phyloP scores from a whole-genome alignment of 345 rosid species.

The Populus davidiana region DNA sequence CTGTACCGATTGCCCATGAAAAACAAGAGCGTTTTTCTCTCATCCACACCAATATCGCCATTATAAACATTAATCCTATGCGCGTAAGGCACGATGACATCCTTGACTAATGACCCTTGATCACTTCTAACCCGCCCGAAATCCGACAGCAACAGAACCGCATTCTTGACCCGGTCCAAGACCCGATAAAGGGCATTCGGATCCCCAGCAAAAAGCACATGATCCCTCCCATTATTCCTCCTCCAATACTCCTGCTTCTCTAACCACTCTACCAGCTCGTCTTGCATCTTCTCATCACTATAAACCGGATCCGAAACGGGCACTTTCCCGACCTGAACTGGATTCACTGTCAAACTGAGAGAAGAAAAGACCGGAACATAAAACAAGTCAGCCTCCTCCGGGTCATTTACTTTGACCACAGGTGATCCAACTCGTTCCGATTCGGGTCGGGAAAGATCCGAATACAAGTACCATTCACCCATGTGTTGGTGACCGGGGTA shows the following conservation, averaged over 20 bases:
- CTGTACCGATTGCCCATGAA: slow-evolving; percentile 98
- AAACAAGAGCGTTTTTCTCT: slow-evolving; percentile 71
- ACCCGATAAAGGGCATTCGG: slow-evolving; percentile 78
- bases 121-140: slow-evolving; percentile 78
- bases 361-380: slow-evolving; percentile 88
- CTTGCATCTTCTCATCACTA: slow-evolving; percentile 89
- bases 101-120: slow-evolving; percentile 91
- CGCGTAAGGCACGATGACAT: slow-evolving; percentile 82
- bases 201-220: slow-evolving; percentile 79
- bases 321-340: slow-evolving; percentile 31
- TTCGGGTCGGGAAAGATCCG: slow-evolving; percentile 60
- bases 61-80: slow-evolving; percentile 69
- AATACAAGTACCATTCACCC: slow-evolving; percentile 92
- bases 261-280: slow-evolving; percentile 72
- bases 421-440: slow-evolving; percentile 65
- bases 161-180: slow-evolving; percentile 62
- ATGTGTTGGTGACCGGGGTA: slow-evolving; percentile 99
- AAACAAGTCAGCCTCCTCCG: slow-evolving; percentile 82
- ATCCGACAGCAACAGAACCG: slow-evolving; percentile 67
- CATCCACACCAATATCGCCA: slow-evolving; percentile 61
- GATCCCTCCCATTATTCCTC: slow-evolving; percentile 74
- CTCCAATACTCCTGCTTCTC: slow-evolving; percentile 76
- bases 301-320: slow-evolving; percentile 43
- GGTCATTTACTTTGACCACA: slow-evolving; percentile 53
- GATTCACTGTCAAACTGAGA: slow-evolving; percentile 68